Conservation (phyloP, 768 basidiomycete genomes). For the Lactarius indigo region DNA sequence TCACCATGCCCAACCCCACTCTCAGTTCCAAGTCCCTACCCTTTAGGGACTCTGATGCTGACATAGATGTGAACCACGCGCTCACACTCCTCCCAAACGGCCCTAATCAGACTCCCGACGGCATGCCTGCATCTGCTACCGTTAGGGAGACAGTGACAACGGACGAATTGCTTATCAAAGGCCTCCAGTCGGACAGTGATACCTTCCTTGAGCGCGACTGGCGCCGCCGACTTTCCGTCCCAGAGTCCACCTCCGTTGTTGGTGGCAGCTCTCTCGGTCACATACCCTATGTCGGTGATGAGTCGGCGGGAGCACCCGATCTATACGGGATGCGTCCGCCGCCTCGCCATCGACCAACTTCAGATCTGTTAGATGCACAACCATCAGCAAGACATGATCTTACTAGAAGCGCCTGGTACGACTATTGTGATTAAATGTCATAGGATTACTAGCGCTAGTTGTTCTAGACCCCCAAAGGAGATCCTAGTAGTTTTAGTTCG, state of each 20-base stretch:
- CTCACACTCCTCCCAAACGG: constrained; percentile 54
- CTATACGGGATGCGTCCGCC: constrained; percentile 45
- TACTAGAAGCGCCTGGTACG: too few relatives aligned
- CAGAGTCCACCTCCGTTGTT: constrained; percentile 22
- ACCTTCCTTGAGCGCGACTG: constrained; percentile 51
- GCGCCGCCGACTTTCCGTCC: constrained; percentile 31
- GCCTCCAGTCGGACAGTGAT: constrained; percentile 53
- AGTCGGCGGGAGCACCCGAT: constrained; percentile 40
- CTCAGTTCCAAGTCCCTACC: constrained; percentile 46
- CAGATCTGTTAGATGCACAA: constrained; percentile 29
- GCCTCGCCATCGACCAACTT: constrained; percentile 27
- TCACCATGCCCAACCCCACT: constrained; percentile 25
- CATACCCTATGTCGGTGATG: constrained; percentile 28
- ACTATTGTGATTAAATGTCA: too few relatives aligned
- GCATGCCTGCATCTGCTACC: not conserved
- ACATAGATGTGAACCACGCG: constrained; percentile 39
- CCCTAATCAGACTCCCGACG: constrained; percentile 48
- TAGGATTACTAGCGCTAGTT: too few relatives aligned
- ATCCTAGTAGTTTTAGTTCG: too few relatives aligned
- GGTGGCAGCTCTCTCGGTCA: constrained; percentile 21
- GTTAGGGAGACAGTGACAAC: constrained; percentile 30
- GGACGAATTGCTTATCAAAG: constrained; percentile 38
- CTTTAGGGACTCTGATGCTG: constrained; percentile 45
- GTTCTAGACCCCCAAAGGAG: too few relatives aligned
- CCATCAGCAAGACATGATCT: too few relatives aligned